Evolutionary conservation across 225 moss, liverwort and hornwort genomes (phyloP), one percentile per base, ranked within the genome.

Genomic region (Asterella californica): DNA sequence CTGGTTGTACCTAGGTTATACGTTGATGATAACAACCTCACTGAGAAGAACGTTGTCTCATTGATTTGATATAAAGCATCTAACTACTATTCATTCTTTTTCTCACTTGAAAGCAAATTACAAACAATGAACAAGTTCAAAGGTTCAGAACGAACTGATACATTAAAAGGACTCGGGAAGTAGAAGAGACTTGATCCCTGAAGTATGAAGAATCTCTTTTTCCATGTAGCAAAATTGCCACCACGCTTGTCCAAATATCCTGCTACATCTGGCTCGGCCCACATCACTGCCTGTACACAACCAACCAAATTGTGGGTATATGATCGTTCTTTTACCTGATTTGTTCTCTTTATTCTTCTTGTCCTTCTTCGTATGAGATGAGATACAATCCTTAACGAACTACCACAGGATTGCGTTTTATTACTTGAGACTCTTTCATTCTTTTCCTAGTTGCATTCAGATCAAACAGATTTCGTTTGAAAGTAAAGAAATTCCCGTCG

Each of bases 121-220:
- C 1, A 45, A 71, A 19, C 64, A 64, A 64, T 2, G 32, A 53
- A 53, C 34, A 29, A 69, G 24, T 19, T 1, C 8, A 29, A 4
- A 60, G 37, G 59, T 0, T 0, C 18, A 3, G 19, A 79, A 11
- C 27, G 15, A n/a, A 21, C 12, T 46, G 32, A 34, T 88, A 94
- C 92, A 83, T 89, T 76, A 50, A 67, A 50, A 59, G 86, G 91
- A 50, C 80, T 83, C 0, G 82, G 66, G 32, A 91, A 94, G 77
- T 91, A 94, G 84, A 90, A 94, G 0, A 94, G 52, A n/a, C 82
- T 86, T 8, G 90, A 82, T 81, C 90, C 89, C 65, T 94, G 91
- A 0, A 94, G 65, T 2, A 94, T 62, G 32, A 92, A 90, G 32
- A 94, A 92, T 5, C 88, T 88, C 0, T 59, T 84, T 38, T 86